phyloP scores from a whole-genome alignment of 225 moss, liverwort and hornwort species.

The Pseudoscleropodium purum region DNA sequence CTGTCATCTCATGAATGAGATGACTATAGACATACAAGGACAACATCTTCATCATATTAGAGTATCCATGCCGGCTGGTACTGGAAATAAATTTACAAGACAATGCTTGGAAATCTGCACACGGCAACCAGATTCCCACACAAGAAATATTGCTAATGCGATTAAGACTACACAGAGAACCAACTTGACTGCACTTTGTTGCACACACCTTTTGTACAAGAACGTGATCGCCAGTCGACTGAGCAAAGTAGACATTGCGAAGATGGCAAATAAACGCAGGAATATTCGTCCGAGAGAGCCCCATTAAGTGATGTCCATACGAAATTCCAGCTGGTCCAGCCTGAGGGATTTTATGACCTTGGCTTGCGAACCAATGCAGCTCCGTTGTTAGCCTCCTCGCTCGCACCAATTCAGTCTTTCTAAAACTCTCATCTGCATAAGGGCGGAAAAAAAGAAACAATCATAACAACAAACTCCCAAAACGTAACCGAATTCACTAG shows the following conservation, averaged over 20 bases:
- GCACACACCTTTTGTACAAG: constrained; percentile 27
- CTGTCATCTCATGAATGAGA: constrained; percentile 47
- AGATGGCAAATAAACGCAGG: constrained; percentile 46
- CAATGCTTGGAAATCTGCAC: neutral
- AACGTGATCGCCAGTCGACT: constrained; percentile 45
- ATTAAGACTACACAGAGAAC: neutral
- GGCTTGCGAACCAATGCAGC: constrained; percentile 63
- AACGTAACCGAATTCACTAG: neutral
- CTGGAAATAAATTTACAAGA: neutral
- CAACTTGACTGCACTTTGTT: neutral
- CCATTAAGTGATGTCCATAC: constrained; percentile 50
- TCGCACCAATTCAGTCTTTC: constrained; percentile 48
- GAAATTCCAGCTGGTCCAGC: constrained; percentile 45
- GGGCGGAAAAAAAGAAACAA: neutral
- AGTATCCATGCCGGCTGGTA: neutral
- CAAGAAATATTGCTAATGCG: neutral
- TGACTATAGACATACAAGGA: neutral
- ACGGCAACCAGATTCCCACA: neutral
- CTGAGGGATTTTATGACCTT: constrained; percentile 58
- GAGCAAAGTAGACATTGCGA: constrained; percentile 54
- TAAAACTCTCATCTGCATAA: constrained; percentile 53
- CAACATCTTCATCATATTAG: neutral
- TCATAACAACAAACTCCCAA: neutral
- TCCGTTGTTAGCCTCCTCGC: constrained; percentile 45
- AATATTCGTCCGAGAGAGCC: constrained; percentile 49